Evolutionary conservation across 2,329 filamentous ascomycete genomes (phyloP), one percentile per base, ranked within the genome.

Genomic region (Colletotrichum simmondsii): DNA sequence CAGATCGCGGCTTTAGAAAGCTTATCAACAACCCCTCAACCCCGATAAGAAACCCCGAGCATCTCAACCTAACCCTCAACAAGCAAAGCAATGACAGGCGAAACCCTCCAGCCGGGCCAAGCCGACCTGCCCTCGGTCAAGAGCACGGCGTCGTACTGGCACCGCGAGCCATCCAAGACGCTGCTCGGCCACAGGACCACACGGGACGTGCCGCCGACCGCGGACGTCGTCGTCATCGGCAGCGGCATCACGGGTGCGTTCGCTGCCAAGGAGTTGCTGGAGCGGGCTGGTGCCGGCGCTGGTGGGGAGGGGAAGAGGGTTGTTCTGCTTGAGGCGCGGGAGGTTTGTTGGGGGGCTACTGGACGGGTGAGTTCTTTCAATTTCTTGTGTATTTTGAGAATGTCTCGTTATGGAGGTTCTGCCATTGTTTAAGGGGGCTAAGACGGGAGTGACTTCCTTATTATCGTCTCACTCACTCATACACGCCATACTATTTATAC

Each of bases 341-440:
- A 95, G 84, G 93, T 92, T 4, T 95, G 93, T 78, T 95, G 90
- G 89, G 94, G 94, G 22, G 94, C 94, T n/a, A 96, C 93, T 1
- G 93, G 94, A n/a, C 84, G 93, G 78, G 92, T 94, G 78, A 86
- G 90, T 86, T 49, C 12, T 59, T 60, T 7, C 32, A 37, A 16
- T 30, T 16, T 59, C 60, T 32, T 64, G 62, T 74, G 72, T 75
- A 57, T 74, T 53, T 19, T 22, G 37, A n/a, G 58, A n/a, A 42
- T 26, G 46, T 19, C 61, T 58, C 24, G 5, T 42, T 12, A 42
- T 54, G 52, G 24, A 54, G 4, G 6, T 12, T 54, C 52, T 54
- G 14, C 14, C 22, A 10, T 26, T 16, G 22, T 5, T 8, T 22
- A 22, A 3, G 3, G 22, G 52, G 52, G 52, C 4, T 22, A 2